Evolutionary conservation across 2,329 filamentous ascomycete genomes (phyloP).

Genomic region (Ophiosphaerella korrae): DNA sequence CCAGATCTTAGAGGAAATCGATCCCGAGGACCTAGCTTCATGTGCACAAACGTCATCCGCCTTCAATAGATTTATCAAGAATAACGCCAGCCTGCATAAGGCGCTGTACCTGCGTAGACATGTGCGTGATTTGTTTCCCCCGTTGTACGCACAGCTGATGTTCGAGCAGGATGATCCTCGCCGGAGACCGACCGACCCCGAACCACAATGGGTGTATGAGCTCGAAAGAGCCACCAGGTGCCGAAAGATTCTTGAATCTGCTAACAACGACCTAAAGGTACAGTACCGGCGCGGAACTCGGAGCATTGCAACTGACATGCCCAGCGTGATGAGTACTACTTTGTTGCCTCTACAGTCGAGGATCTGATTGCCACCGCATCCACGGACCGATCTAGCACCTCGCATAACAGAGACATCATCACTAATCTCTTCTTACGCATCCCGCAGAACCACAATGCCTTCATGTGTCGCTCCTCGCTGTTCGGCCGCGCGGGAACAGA

Average conservation of each 20-base stretch:
- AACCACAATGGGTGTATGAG: constrained; percentile 38
- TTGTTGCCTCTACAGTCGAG: constrained; percentile 49
- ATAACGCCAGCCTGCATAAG: constrained; percentile 65
- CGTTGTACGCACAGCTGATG: background rate
- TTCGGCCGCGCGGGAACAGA: constrained; percentile 56
- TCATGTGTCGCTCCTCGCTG: constrained; percentile 68
- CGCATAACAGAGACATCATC: constrained; percentile 53
- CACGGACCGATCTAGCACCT: constrained; percentile 48
- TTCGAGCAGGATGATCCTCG: constrained; percentile 49
- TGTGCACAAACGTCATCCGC: constrained; percentile 36
- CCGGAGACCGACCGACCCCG: constrained; percentile 25
- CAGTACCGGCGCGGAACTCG: constrained; percentile 1
- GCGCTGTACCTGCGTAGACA: constrained; percentile 64
- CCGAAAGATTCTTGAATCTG: constrained; percentile 54
- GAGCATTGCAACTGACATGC: background rate
- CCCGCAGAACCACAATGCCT: constrained; percentile 60
- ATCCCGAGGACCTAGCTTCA: constrained; percentile 38
- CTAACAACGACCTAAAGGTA: constrained; percentile 49
- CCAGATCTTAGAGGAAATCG: constrained; percentile 39
- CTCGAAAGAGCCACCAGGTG: constrained; percentile 38
- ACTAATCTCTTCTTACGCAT: constrained; percentile 48
- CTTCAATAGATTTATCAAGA: constrained; percentile 61
- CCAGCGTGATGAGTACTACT: constrained; percentile 41
- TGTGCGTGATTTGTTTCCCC: constrained; percentile 47
- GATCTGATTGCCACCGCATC: constrained; percentile 40